Evolutionary conservation across 495 filamentous ascomycete species (phyloP).

Genomic region (Neurospora sp.): DNA sequence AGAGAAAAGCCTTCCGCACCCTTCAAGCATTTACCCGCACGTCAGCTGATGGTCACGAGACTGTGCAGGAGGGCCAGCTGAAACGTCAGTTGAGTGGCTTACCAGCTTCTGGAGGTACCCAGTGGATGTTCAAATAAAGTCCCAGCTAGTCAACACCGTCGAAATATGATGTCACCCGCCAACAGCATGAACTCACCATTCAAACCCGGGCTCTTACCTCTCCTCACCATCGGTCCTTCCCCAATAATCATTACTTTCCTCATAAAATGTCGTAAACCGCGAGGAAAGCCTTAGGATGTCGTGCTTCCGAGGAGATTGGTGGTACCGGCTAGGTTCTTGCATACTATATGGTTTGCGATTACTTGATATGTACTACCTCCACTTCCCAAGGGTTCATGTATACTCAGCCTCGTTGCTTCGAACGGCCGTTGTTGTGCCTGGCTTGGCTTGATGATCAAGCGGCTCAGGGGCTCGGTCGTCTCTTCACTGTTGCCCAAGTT

Average conservation of each 20-base stretch:
- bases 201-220: not conserved
- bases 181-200: not conserved
- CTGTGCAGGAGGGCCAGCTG: not conserved
- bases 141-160: not conserved
- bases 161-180: not conserved
- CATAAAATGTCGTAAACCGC: not conserved
- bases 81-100: not conserved
- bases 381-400: not conserved
- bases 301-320: not conserved
- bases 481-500: not conserved
- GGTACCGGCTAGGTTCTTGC: not conserved
- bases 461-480: not conserved
- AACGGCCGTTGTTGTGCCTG: not conserved
- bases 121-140: not conserved
- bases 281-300: not conserved
- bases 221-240: not conserved
- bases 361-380: not conserved
- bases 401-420: not conserved
- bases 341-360: not conserved
- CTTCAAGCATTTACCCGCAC: slow-evolving; percentile 13
- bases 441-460: not conserved
- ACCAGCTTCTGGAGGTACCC: not conserved
- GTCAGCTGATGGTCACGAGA: slow-evolving; percentile 16
- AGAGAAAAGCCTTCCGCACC: not conserved
- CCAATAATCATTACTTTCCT: not conserved